Conservation (phyloP, 495 filamentous ascomycete genomes). For the Trichoderma erinaceum region DNA sequence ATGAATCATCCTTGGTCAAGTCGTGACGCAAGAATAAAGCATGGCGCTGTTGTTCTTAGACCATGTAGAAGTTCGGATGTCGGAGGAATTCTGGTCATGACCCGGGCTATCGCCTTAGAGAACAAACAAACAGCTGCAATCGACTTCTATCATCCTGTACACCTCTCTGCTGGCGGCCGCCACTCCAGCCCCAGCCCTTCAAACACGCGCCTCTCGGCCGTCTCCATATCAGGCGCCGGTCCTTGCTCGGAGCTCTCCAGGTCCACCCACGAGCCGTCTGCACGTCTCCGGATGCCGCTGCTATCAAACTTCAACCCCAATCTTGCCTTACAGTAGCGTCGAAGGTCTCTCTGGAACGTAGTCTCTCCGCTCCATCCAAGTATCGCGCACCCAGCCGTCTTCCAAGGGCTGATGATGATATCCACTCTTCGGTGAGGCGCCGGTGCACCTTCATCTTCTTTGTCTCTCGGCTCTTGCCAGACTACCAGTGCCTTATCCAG, state of each 20-base stretch:
- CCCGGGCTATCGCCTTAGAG: no score
- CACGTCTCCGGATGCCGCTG: conserved; percentile 69
- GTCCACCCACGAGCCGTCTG: conserved; percentile 60
- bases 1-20: no score
- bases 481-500: conserved; percentile 90
- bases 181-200: conserved; percentile 69
- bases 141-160: no score
- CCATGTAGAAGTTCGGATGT: no score
- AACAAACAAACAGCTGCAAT: no score
- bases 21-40: no score
- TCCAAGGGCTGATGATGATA: conserved; percentile 88
- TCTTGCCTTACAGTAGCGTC: conserved; percentile 68
- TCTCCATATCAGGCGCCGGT: conserved; percentile 50
- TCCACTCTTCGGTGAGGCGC: conserved; percentile 78
- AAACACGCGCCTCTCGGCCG: conserved; percentile 78
- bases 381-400: conserved; percentile 79
- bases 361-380: conserved; percentile 83
- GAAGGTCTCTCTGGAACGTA: conserved; percentile 84
- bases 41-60: no score
- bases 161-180: conserved; percentile 66
- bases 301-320: conserved; percentile 82
- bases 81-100: no score
- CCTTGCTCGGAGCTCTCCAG: conserved; percentile 40
- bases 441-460: conserved; percentile 44
- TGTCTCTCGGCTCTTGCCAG: conserved; percentile 70